Conservation (phyloP, 495 filamentous ascomycete species). For the Lepraria neglecta region DNA sequence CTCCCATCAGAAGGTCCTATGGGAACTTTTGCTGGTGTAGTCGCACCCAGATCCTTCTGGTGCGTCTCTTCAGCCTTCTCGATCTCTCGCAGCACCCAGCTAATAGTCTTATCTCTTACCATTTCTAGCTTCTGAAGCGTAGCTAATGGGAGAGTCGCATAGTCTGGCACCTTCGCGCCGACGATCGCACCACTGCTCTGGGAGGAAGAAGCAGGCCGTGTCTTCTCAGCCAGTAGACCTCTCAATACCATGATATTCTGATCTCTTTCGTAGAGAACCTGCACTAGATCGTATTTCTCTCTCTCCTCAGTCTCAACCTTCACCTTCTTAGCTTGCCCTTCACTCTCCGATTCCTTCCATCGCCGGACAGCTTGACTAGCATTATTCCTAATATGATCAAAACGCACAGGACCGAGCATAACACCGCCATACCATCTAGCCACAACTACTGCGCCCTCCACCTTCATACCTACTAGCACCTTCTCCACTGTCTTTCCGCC, state of each 20-base stretch:
- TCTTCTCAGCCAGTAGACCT: conserved; percentile 35
- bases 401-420: conserved; percentile 41
- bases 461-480: conserved; percentile 33
- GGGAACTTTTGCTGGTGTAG: too few species aligned
- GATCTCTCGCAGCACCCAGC: conserved; percentile 39
- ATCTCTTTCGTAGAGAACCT: conserved; percentile 35
- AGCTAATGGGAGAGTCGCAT: conserved; percentile 32
- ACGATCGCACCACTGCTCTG: conserved; percentile 10
- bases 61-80: conserved; percentile 35
- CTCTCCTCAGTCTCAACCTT: conserved; percentile 19
- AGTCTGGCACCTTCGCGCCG: conserved; percentile 29
- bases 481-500: conserved; percentile 36
- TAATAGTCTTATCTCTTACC: conserved; percentile 40
- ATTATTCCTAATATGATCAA: conserved; percentile 38
- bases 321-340: conserved; percentile 9
- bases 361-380: conserved; percentile 35
- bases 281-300: conserved; percentile 27
- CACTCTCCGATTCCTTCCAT: conserved; percentile 14
- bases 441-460: conserved; percentile 38
- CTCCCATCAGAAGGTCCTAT: too few species aligned
- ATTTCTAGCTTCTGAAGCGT: conserved; percentile 35
- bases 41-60: background rate
- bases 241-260: conserved; percentile 36
- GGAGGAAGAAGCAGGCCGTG: background rate
- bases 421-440: conserved; percentile 44